A percentile compares a stretch with the other conserved stretches of the same genome.
phyloP scores from a whole-genome alignment of 2,329 filamentous ascomycete genomes.

The Diaporthe citri region DNA sequence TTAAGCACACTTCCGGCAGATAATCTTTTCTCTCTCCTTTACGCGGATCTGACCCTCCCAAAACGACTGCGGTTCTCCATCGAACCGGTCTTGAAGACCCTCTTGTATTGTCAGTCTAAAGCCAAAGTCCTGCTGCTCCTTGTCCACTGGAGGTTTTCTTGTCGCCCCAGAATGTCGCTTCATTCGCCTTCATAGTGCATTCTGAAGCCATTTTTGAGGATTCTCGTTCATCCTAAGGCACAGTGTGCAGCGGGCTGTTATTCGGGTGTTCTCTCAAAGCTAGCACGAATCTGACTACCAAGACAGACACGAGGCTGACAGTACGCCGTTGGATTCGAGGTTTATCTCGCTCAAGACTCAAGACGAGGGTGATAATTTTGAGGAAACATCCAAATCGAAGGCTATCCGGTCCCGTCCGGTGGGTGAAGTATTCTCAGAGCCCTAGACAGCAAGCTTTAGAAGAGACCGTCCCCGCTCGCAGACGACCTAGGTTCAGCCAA shows the following conservation, averaged over 20 bases:
- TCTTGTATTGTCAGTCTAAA: neutral
- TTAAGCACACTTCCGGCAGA: neutral
- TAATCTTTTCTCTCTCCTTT: too few species aligned
- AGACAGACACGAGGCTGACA: neutral
- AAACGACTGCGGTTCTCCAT: neutral
- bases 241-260: too few species aligned
- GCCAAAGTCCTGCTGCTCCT: neutral
- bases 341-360: neutral
- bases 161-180: neutral
- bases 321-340: neutral
- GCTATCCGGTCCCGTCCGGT: too few species aligned
- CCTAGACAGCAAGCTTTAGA: too few species aligned
- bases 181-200: neutral
- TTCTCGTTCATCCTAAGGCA: too few species aligned
- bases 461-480: too few species aligned
- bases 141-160: neutral
- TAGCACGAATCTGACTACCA: neutral
- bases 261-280: neutral
- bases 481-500: too few species aligned
- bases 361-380: neutral
- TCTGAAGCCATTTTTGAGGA: too few species aligned
- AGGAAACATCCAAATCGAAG: neutral
- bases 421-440: too few species aligned
- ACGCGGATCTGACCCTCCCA: rapidly evolving
- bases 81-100: neutral